Conservation (phyloP, 345 rosid genomes). For the Ceriops decandra region DNA sequence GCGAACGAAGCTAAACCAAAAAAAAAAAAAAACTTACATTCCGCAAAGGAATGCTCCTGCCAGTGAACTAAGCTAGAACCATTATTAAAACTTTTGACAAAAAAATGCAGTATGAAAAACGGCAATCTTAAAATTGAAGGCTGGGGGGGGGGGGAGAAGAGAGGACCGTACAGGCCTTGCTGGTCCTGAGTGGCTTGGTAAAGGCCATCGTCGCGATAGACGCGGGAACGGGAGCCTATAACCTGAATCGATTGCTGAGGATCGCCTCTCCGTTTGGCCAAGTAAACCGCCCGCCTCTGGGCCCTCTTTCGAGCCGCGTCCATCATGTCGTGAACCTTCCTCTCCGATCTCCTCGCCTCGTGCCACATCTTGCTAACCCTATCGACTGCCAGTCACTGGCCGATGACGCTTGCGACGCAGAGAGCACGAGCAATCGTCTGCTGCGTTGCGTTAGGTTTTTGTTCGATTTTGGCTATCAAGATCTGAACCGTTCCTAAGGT, state of each 20-base stretch:
- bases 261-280: conserved; percentile 94
- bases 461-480: neutral
- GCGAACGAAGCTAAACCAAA: no score
- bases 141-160: neutral
- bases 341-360: conserved; percentile 97
- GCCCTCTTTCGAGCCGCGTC: conserved; percentile 99
- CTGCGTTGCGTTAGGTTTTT: neutral
- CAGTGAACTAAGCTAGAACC: neutral
- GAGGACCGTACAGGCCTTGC: conserved; percentile 65
- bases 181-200: conserved; percentile 84
- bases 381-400: neutral
- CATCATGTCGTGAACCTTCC: conserved; percentile 98
- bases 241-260: conserved; percentile 91
- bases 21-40: no score
- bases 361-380: conserved; percentile 77
- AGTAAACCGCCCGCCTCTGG: conserved; percentile 75
- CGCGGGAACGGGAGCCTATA: conserved; percentile 59
- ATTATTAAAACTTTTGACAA: no score
- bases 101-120: neutral
- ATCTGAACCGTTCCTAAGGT: no score
- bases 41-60: no score
- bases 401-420: neutral
- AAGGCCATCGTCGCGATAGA: conserved; percentile 82
- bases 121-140: neutral
- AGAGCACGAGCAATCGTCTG: neutral